phyloP scores from a whole-genome alignment of 441 rosid genomes.

The Bruguiera hainesii region DNA sequence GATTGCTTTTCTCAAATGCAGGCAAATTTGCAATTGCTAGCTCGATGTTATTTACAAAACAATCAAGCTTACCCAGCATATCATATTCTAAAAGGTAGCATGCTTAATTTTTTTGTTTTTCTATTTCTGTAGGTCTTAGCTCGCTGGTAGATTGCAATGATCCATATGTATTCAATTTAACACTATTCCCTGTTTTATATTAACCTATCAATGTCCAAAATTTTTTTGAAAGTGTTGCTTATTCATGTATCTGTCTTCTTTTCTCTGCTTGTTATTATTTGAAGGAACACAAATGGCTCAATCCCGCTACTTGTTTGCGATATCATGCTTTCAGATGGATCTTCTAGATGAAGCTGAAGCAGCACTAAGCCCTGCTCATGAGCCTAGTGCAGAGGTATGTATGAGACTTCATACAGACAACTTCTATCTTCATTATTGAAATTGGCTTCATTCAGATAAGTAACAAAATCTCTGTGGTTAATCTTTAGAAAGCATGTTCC shows the following conservation, averaged over 20 bases:
- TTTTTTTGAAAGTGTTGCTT: conserved; percentile 25
- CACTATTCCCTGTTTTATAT: not conserved
- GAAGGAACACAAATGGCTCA: conserved; percentile 91
- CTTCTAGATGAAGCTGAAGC: conserved; percentile 94
- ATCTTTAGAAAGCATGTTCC: no score
- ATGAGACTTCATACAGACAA: not conserved
- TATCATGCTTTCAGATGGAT: conserved; percentile 96
- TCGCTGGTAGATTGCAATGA: conserved; percentile 11
- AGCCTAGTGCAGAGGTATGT: conserved; percentile 78
- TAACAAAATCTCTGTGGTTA: no score
- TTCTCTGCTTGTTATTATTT: conserved; percentile 25
- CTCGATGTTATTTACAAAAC: conserved; percentile 83
- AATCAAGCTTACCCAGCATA: conserved; percentile 90
- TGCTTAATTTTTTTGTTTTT: conserved; percentile 8
- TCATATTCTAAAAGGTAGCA: conserved; percentile 77
- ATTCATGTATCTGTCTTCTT: conserved; percentile 22
- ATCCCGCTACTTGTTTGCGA: conserved; percentile 96
- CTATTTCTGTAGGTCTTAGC: not conserved
- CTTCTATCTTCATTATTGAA: not conserved
- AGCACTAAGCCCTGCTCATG: conserved; percentile 73
- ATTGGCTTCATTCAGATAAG: no score
- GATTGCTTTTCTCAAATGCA: conserved; percentile 30
- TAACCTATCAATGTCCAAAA: not conserved
- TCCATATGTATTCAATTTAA: not conserved
- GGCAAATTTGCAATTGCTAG: conserved; percentile 83